A percentile compares a stretch with the other conserved stretches of the same genome.
Conservation (phyloP, 225 moss, liverwort and hornwort genomes). For the Asterella californica region DNA sequence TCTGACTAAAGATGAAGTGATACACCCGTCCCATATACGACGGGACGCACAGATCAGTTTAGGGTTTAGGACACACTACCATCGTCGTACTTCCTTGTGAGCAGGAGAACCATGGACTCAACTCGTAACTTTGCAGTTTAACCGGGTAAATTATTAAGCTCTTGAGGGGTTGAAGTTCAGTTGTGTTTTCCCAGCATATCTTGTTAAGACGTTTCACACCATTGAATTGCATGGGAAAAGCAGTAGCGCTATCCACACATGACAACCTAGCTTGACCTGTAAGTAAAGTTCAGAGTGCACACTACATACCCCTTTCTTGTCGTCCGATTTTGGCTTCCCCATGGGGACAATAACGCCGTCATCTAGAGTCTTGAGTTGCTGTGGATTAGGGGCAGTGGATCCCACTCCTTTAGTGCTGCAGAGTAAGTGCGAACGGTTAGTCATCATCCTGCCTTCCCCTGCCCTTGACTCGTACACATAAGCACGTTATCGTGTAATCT, state of each 20-base stretch:
- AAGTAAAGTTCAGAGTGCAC: background rate
- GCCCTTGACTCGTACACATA: background rate
- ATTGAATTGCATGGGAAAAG: background rate
- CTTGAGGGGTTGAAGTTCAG: background rate
- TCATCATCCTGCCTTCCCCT: background rate
- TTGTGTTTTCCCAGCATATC: background rate
- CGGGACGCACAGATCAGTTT: no score
- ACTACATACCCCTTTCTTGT: slow-evolving; percentile 13
- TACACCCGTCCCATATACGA: no score
- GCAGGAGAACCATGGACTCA: background rate
- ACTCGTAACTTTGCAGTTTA: background rate
- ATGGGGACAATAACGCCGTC: slow-evolving; percentile 83
- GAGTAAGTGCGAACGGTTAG: background rate
- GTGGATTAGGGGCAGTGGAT: slow-evolving; percentile 52
- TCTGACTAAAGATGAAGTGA: no score
- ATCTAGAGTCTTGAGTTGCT: slow-evolving; percentile 54
- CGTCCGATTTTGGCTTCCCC: slow-evolving; percentile 44
- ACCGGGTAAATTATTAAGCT: no score
- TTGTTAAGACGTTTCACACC: background rate
- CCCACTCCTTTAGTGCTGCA: slow-evolving; percentile 96
- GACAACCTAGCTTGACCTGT: background rate
- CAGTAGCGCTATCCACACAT: background rate
- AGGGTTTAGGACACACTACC: no score
- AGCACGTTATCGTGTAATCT: background rate
- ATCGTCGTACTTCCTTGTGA: background rate